Evolutionary conservation across 2,329 filamentous ascomycete species (phyloP).

Genomic region (Penicillium hordei): DNA sequence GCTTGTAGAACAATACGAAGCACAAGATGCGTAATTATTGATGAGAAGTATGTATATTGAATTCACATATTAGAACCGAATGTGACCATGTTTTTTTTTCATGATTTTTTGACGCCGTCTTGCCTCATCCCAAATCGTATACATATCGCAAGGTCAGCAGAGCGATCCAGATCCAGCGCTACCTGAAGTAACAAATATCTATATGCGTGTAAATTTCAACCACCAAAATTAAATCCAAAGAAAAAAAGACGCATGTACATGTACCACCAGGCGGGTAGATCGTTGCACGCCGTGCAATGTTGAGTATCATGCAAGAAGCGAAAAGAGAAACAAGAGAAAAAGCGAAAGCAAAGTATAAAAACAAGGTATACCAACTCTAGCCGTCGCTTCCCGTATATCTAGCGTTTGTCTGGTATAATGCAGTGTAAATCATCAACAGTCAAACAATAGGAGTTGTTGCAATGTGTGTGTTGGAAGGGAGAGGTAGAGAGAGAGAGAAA

Average conservation of each 20-base stretch:
- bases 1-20: conserved; percentile 5
- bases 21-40: background rate
- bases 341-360: background rate
- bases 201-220: background rate
- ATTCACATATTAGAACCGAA: background rate
- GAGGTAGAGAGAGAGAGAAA: background rate
- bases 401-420: conserved; percentile 12
- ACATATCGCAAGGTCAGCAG: background rate
- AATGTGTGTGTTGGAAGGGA: background rate
- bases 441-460: background rate
- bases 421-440: conserved; percentile 7
- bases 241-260: background rate
- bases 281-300: conserved; percentile 1
- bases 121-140: background rate
- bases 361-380: conserved; percentile 11
- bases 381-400: conserved; percentile 18
- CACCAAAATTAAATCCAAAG: background rate
- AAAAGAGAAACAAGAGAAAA: background rate
- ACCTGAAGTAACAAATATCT: background rate
- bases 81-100: background rate
- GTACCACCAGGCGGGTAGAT: background rate
- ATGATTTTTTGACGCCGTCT: background rate
- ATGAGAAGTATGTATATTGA: background rate
- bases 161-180: background rate
- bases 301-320: background rate